Base-by-base conservation (phyloP, 2,329 filamentous ascomycete species). In the Diaporthe ilicicola region DNA sequence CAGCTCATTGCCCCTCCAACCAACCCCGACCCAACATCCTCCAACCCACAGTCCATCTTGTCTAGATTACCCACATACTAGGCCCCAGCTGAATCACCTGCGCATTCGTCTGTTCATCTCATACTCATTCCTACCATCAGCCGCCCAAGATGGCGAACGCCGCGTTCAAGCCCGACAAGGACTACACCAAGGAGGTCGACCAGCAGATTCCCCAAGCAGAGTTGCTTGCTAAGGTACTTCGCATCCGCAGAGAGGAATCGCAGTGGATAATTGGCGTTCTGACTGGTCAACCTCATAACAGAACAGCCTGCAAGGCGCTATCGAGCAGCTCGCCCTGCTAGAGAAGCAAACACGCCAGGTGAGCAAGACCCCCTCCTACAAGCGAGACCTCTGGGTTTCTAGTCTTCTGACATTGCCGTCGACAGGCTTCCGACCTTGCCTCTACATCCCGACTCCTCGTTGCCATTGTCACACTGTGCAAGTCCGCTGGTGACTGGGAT, bases 311-410 rank as follows among this genome's bases (percentile, higher is more conserved):
- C 91, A 94, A 82, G 92, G 88, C 73, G 95, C 95, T 70, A 92
- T 99, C 80, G 96, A 99, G 84, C 98, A 98, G 88, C 92, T 99
- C 76, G 87, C 94, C 70, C 86, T 87, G 54, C 87, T 99, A 74
- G 96, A 99, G 88, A 99, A 99, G 86, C 95, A 98, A 86, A 94
- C 96, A 76, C 92, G 96, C 86, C 96, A 99, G 89, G 94, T 97
- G 84, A 77, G 82, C 73, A 22, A 32, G n/a, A 50, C 15, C 29
- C 29, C 67, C 62, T 61, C 55, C 61, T 37, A 27, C 68, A 42
- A 24, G 29, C 56, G 34, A 64, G 17, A 15, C 42, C n/a, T 12
- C 19, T n/a, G 24, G 15, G 17, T 22, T 24, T 44, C 24, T 12
- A 22, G 59, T 48, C 34, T 56, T 24, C 61, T 70, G 22, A 44